Conservation (phyloP, 352 stramenopile genomes). For the Discostella stelligera region DNA sequence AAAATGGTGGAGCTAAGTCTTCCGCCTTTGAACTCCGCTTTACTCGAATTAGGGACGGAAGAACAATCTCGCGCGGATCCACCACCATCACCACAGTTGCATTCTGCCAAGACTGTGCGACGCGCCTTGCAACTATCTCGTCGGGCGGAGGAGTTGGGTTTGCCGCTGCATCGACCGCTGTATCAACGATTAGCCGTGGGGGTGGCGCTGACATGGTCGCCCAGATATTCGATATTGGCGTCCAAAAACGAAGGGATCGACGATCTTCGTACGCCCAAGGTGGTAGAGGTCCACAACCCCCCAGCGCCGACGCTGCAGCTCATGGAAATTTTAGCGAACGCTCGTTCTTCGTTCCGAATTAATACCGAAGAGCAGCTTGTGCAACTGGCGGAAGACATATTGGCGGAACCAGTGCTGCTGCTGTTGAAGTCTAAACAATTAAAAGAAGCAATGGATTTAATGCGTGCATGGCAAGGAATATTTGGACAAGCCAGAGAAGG, state of each 20-base stretch:
- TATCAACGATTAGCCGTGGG: constrained; percentile 44
- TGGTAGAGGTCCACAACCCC: neutral
- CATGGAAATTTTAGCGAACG: constrained; percentile 23
- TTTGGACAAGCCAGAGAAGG: constrained; percentile 7
- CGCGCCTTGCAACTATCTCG: constrained; percentile 37
- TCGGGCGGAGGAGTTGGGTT: constrained; percentile 42
- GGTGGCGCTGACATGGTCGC: constrained; percentile 28
- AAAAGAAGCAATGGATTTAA: constrained; percentile 23
- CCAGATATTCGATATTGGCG: neutral
- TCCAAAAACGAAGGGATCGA: neutral
- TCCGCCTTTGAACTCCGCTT: constrained; percentile 7
- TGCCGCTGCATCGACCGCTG: constrained; percentile 36
- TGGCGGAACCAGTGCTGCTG: constrained; percentile 28
- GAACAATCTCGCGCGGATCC: neutral
- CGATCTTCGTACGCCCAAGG: neutral
- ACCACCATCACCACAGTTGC: constrained; percentile 2
- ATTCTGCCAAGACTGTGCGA: constrained; percentile 28
- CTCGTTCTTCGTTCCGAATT: constrained; percentile 11
- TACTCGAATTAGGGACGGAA: neutral
- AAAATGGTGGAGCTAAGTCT: constrained; percentile 27
- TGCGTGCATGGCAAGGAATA: constrained; percentile 21
- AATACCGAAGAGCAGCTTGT: constrained; percentile 14
- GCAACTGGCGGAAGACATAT: constrained; percentile 28
- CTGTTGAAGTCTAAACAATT: constrained; percentile 28
- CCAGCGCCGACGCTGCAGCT: constrained; percentile 22